These are phyloP conservation scores for Monosporascus sp. DNA, from an alignment of 2,329 filamentous ascomycete genomes.

Conservation along the genomic window DNA sequence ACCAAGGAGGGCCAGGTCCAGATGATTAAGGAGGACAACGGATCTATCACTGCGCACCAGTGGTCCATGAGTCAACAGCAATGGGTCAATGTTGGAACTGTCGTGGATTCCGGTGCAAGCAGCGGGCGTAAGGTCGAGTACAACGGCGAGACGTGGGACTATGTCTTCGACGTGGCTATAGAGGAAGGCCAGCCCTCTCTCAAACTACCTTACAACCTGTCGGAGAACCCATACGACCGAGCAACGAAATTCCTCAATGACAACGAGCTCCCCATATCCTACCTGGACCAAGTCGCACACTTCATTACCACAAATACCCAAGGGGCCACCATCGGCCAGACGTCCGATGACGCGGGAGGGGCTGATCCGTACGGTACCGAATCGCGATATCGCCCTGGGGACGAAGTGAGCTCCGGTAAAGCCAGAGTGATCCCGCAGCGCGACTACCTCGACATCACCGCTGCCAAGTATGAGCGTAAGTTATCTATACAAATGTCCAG, in stretches of 20 bases:
- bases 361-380: conserved; percentile 76
- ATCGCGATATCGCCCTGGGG: conserved; percentile 71
- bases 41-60: conserved; percentile 77
- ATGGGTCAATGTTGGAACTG: conserved; percentile 89
- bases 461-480: conserved; percentile 61
- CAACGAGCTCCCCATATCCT: conserved; percentile 81
- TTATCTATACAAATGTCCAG: background rate
- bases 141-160: conserved; percentile 86
- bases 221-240: conserved; percentile 86
- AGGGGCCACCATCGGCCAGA: conserved; percentile 73
- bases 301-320: conserved; percentile 90
- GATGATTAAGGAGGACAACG: conserved; percentile 80
- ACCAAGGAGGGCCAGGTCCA: conserved; percentile 96
- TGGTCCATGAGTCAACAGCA: conserved; percentile 71
- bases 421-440: conserved; percentile 70
- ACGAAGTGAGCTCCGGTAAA: conserved; percentile 40
- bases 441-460: conserved; percentile 70
- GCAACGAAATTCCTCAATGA: conserved; percentile 86
- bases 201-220: conserved; percentile 90
- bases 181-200: conserved; percentile 89
- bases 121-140: conserved; percentile 73
- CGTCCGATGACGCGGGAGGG: conserved; percentile 41
- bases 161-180: conserved; percentile 93
- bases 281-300: conserved; percentile 86
- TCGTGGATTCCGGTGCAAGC: conserved; percentile 83